Evolutionary conservation across 805 yeast species (phyloP).

Genomic region (Metschnikowia gelsemii): DNA sequence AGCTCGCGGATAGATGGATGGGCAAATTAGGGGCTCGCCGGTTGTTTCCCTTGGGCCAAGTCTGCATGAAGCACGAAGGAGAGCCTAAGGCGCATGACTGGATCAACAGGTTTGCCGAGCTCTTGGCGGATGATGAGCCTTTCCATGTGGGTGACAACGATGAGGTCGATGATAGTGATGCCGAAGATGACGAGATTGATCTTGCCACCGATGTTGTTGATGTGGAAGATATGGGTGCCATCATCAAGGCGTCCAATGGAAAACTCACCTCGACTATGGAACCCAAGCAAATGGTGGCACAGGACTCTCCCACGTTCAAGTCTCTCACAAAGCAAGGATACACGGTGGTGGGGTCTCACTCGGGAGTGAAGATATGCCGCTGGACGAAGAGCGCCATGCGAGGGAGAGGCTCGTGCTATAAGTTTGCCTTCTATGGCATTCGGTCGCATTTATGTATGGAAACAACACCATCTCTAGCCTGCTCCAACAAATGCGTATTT

Average conservation of each 20-base stretch:
- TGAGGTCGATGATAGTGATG: constrained; percentile 53
- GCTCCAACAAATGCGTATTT: constrained; percentile 93
- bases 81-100: constrained; percentile 63
- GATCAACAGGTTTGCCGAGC: constrained; percentile 57
- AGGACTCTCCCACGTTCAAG: constrained; percentile 83
- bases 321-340: constrained; percentile 91
- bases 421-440: constrained; percentile 89
- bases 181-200: constrained; percentile 41
- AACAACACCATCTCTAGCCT: constrained; percentile 88
- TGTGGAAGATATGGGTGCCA: constrained; percentile 83
- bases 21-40: constrained; percentile 86
- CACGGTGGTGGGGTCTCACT: constrained; percentile 88
- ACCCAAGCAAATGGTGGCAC: constrained; percentile 81
- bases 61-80: constrained; percentile 74
- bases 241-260: constrained; percentile 42
- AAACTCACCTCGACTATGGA: constrained; percentile 18
- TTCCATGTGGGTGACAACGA: constrained; percentile 54
- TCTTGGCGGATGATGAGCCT: constrained; percentile 71
- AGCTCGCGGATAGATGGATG: constrained; percentile 66
- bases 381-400: constrained; percentile 95
- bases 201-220: constrained; percentile 54
- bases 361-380: constrained; percentile 92
- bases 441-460: constrained; percentile 93
- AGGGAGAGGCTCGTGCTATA: constrained; percentile 93
- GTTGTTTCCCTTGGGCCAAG: constrained; percentile 76